Evolutionary conservation across 2,329 filamentous ascomycete species (phyloP), one percentile per base, ranked within the genome.

Genomic region (Ilyonectria robusta): DNA sequence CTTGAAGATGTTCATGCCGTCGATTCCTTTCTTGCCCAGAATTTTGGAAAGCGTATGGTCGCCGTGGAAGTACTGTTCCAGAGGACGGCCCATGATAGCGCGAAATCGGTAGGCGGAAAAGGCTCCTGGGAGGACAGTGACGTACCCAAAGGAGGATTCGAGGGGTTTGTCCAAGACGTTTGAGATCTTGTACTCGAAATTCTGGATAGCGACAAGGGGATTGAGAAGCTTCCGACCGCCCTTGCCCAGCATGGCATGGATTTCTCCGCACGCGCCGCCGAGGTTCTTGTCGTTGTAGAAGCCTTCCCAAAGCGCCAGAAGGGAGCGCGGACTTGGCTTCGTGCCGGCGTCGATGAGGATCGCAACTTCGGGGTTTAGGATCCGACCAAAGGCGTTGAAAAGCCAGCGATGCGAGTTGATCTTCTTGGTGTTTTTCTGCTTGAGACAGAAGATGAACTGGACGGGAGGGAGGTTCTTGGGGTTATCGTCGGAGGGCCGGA

Each of bases 361-460:
- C 21, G 42, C 48, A 15, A 62, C 42, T 10, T 62, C 53, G 1
- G 60, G 53, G 13, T 62, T 62, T 15, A 62, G 9, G 10, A 57
- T 46, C n/a, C 44, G 17, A 1, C 51, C 60, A 29, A 62, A 62
- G 26, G 60, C 60, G 9, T 56, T 57, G 13, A 57, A 55, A 10
- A 57, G 42, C 60, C 60, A 62, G 6, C 60, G 60, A 29, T 62
- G 60, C 2, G 60, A 62, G 23, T 62, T 62, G 33, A 62, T 62
- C 15, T 62, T 62, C 60, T 57, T 57, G 17, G 31, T 57, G 44
- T 62, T 62, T 21, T 62, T 62, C 23, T 57, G 51, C 37, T 62
- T 62, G 7, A 62, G 29, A 31, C 60, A 62, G 29, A 62, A 56
- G 4, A 62, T 47, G 19, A 50, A 62, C n/a, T 62, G 60, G 13